Conservation (phyloP, 2,329 filamentous ascomycete species). For the Sclerotinia glacialis region DNA sequence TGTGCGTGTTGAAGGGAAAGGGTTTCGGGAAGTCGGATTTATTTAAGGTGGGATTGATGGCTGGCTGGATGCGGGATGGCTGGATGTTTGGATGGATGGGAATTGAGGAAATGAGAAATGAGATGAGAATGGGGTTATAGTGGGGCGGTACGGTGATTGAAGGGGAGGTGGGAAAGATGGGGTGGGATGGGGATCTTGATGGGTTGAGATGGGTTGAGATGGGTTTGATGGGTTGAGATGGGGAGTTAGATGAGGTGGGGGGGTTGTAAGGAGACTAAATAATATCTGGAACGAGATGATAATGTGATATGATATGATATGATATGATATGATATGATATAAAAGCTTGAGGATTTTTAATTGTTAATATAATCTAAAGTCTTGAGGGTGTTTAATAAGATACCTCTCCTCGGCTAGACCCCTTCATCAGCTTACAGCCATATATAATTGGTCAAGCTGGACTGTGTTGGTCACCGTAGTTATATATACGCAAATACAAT, state of each 20-base stretch:
- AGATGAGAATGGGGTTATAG: background rate
- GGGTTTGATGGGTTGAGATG: background rate
- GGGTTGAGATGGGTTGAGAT: background rate
- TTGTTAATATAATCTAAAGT: too few relatives aligned
- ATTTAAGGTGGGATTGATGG: background rate
- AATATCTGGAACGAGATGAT: background rate
- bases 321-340: background rate
- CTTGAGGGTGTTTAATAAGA: too few relatives aligned
- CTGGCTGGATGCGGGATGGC: too few relatives aligned
- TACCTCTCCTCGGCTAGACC: too few relatives aligned
- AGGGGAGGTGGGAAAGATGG: constrained; percentile 2
- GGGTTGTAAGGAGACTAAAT: background rate
- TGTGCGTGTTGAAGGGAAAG: background rate
- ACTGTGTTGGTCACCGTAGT: background rate
- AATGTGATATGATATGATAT: too few relatives aligned
- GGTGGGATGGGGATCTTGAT: too few relatives aligned
- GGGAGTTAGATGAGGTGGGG: too few relatives aligned
- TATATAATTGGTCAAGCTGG: background rate
- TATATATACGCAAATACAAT: too few relatives aligned
- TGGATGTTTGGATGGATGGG: background rate
- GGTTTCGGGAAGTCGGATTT: background rate
- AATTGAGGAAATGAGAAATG: background rate
- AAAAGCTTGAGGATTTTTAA: background rate
- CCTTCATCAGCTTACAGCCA: background rate
- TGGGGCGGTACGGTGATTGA: background rate